These are phyloP conservation scores for Cystobasidium slooffiae DNA, from an alignment of 1,284 basidiomycete species.

Conservation along the genomic window DNA sequence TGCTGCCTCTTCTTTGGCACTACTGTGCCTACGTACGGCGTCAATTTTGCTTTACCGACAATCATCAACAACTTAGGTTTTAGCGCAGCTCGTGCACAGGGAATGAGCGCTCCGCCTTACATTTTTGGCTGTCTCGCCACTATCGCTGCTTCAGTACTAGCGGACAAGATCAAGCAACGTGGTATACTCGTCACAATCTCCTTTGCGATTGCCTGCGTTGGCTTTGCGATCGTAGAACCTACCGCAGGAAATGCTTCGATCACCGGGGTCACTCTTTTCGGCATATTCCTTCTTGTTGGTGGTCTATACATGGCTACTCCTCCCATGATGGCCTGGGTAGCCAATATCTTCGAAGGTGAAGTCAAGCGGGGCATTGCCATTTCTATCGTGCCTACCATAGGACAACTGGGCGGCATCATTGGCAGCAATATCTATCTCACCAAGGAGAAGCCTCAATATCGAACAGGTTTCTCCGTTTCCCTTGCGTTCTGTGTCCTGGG, in stretches of 20 bases:
- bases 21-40: slow-evolving; percentile 20
- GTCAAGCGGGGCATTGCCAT: slow-evolving; percentile 17
- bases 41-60: slow-evolving; percentile 12
- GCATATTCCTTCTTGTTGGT: slow-evolving; percentile 14
- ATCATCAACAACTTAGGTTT: slow-evolving; percentile 22
- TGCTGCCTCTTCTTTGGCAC: slow-evolving; percentile 27
- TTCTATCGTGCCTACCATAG: slow-evolving; percentile 11
- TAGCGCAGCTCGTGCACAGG: slow-evolving; percentile 13
- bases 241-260: slow-evolving; percentile 9
- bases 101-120: slow-evolving; percentile 17
- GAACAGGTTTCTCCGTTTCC: slow-evolving; percentile 15
- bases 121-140: slow-evolving; percentile 3
- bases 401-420: slow-evolving; percentile 17
- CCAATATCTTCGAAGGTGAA: slow-evolving; percentile 18
- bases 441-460: slow-evolving; percentile 22
- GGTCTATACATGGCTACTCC: slow-evolving; percentile 20
- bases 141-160: background rate
- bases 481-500: slow-evolving; percentile 14
- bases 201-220: slow-evolving; percentile 13
- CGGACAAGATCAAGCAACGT: slow-evolving; percentile 12
- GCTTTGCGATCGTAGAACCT: slow-evolving; percentile 12
- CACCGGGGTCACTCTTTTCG: slow-evolving; percentile 22
- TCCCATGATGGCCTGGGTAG: slow-evolving; percentile 14
- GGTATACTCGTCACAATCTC: background rate
- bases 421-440: slow-evolving; percentile 21